A percentile compares a stretch with the other conserved stretches of the same genome.
Conservation (phyloP, 1,284 basidiomycete genomes). For the Trametes versicolor region DNA sequence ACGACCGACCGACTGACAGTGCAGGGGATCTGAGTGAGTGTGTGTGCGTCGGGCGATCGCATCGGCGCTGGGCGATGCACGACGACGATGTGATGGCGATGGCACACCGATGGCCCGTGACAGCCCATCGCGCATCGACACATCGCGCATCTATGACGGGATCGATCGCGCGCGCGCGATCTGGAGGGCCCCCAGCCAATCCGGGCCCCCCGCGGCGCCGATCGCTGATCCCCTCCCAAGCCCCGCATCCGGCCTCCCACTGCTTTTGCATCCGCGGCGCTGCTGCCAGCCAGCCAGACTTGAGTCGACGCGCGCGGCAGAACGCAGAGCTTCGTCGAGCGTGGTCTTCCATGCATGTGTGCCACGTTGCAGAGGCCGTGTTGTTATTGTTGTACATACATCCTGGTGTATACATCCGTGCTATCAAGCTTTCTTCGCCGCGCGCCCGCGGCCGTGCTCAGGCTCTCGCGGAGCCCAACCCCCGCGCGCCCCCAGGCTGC, state of each 20-base stretch:
- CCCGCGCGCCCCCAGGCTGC: not conserved
- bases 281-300: not conserved
- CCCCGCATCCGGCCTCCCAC: constrained; percentile 10
- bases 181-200: constrained; percentile 20
- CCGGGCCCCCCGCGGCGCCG: constrained; percentile 1
- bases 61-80: constrained; percentile 18
- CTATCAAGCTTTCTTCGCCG: not conserved
- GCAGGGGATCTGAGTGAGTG: not conserved
- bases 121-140: constrained; percentile 19
- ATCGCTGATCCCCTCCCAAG: constrained; percentile 17
- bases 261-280: not conserved
- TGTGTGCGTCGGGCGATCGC: constrained; percentile 19
- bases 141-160: constrained; percentile 31
- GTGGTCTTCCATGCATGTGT: not conserved
- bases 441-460: not conserved
- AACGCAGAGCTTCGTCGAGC: too few relatives aligned
- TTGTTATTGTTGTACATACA: not conserved
- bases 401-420: constrained; percentile 6
- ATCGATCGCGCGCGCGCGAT: constrained; percentile 31
- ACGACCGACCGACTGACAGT: constrained; percentile 7
- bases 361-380: not conserved
- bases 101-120: constrained; percentile 13
- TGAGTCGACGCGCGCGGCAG: not conserved
- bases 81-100: constrained; percentile 22
- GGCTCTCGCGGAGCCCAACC: not conserved